These are phyloP conservation scores for Pulveroboletus sp. DNA, from an alignment of 768 basidiomycete species.

Conservation along the genomic window DNA sequence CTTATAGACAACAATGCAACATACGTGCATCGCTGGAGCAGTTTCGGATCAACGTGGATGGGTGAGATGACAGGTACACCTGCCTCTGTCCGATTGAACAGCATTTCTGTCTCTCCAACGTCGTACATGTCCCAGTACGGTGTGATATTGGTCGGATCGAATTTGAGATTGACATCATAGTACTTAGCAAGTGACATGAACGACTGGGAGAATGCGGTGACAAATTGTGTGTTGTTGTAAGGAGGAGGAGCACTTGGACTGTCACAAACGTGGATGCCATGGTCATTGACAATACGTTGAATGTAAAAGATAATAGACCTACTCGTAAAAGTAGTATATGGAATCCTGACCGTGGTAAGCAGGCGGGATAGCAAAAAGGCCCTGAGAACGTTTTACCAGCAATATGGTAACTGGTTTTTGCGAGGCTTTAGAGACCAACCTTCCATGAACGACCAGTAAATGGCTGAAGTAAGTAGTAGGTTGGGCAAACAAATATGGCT, in stretches of 20 bases:
- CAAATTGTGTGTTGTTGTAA: conserved; percentile 28
- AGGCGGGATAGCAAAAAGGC: conserved; percentile 31
- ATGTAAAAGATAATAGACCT: not conserved
- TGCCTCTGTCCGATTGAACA: conserved; percentile 12
- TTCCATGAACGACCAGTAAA: conserved; percentile 34
- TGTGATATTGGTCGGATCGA: conserved; percentile 16
- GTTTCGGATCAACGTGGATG: not conserved
- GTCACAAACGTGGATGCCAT: no score
- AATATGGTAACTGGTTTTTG: conserved; percentile 4
- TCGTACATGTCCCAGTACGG: conserved; percentile 10
- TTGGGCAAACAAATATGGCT: conserved; percentile 38
- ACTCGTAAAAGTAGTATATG: conserved; percentile 39
- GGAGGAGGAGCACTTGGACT: conserved; percentile 7
- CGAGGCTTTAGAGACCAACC: conserved; percentile 26
- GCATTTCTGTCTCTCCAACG: conserved; percentile 10
- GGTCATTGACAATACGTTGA: not conserved
- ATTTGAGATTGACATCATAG: conserved; percentile 22
- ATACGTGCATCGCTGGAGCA: conserved; percentile 13
- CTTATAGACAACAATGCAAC: no score
- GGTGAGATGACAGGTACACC: conserved; percentile 2
- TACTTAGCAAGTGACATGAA: conserved; percentile 24
- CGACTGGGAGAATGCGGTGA: conserved; percentile 24
- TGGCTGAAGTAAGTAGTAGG: conserved; percentile 29
- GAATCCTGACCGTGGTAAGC: conserved; percentile 33
- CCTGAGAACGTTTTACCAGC: conserved; percentile 13